Evolutionary conservation across 2,329 filamentous ascomycete genomes (phyloP).

Genomic region (Phialocephala sp.): DNA sequence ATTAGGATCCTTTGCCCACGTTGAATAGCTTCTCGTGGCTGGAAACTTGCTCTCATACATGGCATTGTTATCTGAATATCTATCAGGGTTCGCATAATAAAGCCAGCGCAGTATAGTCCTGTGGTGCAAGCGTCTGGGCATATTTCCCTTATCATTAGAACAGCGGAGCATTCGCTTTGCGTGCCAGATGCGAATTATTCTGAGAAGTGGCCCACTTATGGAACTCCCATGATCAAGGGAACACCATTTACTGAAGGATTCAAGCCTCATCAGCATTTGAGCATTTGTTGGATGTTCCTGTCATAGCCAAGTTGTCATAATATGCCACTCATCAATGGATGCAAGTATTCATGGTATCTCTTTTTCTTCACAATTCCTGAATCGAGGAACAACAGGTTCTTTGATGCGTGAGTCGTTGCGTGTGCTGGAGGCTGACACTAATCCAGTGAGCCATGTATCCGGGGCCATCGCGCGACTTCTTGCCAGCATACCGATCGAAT

Average conservation of each 20-base stretch:
- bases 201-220: neutral
- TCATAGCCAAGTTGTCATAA: neutral
- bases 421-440: neutral
- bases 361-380: neutral
- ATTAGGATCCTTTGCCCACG: neutral
- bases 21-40: constrained; percentile 20
- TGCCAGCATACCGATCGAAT: constrained; percentile 38
- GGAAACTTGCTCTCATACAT: constrained; percentile 26
- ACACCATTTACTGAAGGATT: neutral
- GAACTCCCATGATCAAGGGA: neutral
- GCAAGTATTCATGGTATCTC: constrained; percentile 40
- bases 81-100: neutral
- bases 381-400: neutral
- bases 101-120: neutral
- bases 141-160: neutral
- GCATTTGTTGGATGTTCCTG: neutral
- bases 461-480: constrained; percentile 40
- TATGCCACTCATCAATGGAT: constrained; percentile 41
- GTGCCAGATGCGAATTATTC: neutral
- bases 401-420: neutral
- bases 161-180: neutral
- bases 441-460: constrained; percentile 39
- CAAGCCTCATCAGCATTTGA: neutral
- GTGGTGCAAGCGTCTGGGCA: neutral
- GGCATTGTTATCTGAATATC: constrained; percentile 10